A percentile compares a stretch with the other conserved stretches of the same genome.
phyloP scores from a whole-genome alignment of 2,329 filamentous ascomycete species.

The Gaeumannomyces tritici region DNA sequence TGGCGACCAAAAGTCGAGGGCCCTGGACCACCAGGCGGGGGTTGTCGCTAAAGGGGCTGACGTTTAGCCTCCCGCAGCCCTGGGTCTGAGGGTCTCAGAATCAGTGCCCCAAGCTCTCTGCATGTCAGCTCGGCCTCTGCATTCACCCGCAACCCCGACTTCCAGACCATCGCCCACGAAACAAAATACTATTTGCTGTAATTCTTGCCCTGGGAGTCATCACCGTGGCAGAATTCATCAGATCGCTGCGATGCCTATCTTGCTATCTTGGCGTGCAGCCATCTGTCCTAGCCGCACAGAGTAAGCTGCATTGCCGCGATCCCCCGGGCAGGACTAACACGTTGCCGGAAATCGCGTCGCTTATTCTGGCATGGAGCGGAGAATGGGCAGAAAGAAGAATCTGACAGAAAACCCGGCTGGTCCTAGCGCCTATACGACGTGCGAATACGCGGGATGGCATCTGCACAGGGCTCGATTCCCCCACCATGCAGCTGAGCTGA shows the following conservation, averaged over 20 bases:
- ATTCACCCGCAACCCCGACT: not conserved
- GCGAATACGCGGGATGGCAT: not conserved
- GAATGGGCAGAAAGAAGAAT: not conserved
- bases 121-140: not conserved
- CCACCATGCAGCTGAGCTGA: not conserved
- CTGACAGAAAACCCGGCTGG: too few relatives aligned
- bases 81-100: not conserved
- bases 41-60: too few relatives aligned
- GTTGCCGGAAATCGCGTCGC: not conserved
- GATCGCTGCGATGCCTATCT: not conserved
- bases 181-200: not conserved
- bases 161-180: too few relatives aligned
- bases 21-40: too few relatives aligned
- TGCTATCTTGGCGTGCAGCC: not conserved
- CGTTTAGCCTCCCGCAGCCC: not conserved
- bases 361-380: not conserved
- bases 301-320: not conserved
- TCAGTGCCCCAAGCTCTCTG: not conserved
- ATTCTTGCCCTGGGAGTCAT: not conserved
- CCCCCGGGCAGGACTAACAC: not conserved
- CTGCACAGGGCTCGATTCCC: too few relatives aligned
- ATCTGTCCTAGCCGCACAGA: not conserved
- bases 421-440: too few relatives aligned
- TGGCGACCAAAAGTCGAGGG: too few relatives aligned
- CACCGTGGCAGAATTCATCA: not conserved